Evolutionary conservation across 164 flowering plant genomes (phyloP).

Genomic region (Magnolia officinalis): DNA sequence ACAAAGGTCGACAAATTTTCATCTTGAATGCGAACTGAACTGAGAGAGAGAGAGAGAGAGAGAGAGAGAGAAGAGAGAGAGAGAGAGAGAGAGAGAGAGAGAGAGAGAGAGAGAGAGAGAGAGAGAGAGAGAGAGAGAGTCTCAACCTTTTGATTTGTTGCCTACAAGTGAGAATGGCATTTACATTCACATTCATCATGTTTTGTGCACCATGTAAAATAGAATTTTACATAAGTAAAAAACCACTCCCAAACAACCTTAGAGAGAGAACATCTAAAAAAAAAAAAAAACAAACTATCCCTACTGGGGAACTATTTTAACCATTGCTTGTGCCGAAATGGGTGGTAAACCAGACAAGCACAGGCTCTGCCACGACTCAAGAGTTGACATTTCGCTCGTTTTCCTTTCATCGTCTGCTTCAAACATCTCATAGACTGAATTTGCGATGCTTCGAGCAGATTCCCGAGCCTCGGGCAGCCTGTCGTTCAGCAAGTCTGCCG

Average conservation of each 20-base stretch:
- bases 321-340: conserved; percentile 61
- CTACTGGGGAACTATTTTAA: conserved; percentile 41
- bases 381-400: conserved; percentile 12
- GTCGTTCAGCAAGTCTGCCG: conserved; percentile 66
- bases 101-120: too few relatives aligned
- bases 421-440: conserved; percentile 33
- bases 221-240: not conserved
- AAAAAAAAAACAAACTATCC: not conserved
- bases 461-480: conserved; percentile 89
- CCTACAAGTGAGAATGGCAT: too few relatives aligned
- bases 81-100: too few relatives aligned
- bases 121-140: too few relatives aligned
- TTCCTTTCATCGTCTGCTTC: conserved; percentile 46
- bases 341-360: conserved; percentile 64
- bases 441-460: conserved; percentile 64
- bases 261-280: not conserved
- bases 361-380: conserved; percentile 66
- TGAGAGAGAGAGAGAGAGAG: too few relatives aligned
- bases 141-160: too few relatives aligned
- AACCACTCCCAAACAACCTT: not conserved
- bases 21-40: too few relatives aligned
- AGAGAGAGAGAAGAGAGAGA: too few relatives aligned
- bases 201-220: not conserved
- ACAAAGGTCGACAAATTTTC: too few relatives aligned
- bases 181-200: not conserved